A percentile compares a stretch with the other conserved stretches of the same genome.
Conservation (phyloP, 306 rosid species). For the Sphenostylis stenocarpa region DNA sequence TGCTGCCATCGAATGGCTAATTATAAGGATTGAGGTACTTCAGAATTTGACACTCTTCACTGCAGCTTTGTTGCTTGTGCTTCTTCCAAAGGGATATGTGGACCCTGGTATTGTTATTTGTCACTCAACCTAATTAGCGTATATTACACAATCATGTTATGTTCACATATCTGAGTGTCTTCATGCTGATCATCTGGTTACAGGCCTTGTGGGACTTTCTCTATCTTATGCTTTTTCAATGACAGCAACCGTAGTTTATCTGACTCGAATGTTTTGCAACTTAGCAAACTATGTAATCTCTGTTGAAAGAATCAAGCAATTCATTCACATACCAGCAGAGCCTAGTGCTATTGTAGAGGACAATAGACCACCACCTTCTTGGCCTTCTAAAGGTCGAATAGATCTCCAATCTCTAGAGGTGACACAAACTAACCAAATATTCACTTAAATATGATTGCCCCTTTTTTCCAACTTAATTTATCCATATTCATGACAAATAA, state of each 20-base stretch:
- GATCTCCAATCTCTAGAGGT: slow-evolving; percentile 60
- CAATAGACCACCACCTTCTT: slow-evolving; percentile 57
- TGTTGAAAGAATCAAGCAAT: slow-evolving; percentile 75
- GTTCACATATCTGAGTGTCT: background rate
- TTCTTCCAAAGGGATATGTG: slow-evolving; percentile 55
- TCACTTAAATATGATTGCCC: background rate
- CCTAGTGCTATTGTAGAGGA: slow-evolving; percentile 56
- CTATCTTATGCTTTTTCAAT: slow-evolving; percentile 64
- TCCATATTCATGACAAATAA: background rate
- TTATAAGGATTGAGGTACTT: slow-evolving; percentile 56
- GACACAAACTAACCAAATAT: background rate
- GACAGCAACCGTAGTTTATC: slow-evolving; percentile 40
- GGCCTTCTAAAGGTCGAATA: slow-evolving; percentile 72
- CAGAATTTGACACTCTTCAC: slow-evolving; percentile 61
- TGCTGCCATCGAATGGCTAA: slow-evolving; percentile 62
- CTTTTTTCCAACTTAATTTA: background rate
- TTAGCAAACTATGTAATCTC: slow-evolving; percentile 63
- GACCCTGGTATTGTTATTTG: slow-evolving; percentile 47
- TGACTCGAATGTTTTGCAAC: slow-evolving; percentile 46
- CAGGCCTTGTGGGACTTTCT: slow-evolving; percentile 75
- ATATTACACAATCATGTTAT: background rate
- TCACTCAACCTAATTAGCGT: background rate
- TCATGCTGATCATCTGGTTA: background rate
- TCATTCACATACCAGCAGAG: slow-evolving; percentile 63
- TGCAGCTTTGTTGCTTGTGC: slow-evolving; percentile 53